phyloP scores from a whole-genome alignment of 768 basidiomycete species.

The Cubamyces sp. region DNA sequence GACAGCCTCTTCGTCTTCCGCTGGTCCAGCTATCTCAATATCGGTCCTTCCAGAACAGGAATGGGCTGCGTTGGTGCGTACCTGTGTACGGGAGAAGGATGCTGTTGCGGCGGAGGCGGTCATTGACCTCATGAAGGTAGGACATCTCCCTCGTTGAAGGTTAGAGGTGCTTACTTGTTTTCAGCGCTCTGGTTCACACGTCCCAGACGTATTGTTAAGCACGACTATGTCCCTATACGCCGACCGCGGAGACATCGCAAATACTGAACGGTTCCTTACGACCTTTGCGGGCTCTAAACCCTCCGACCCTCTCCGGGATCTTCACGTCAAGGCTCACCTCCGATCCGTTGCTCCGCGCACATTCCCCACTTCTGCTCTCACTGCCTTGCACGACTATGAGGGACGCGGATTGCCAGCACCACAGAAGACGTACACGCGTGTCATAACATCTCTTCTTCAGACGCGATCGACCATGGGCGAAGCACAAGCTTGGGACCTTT shows the following conservation, averaged over 20 bases:
- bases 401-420: constrained; percentile 61
- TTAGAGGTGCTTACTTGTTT: constrained; percentile 9
- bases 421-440: constrained; percentile 71
- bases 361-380: constrained; percentile 66
- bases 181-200: constrained; percentile 47
- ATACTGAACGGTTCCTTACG: constrained; percentile 42
- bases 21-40: not conserved
- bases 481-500: constrained; percentile 92
- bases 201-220: constrained; percentile 50
- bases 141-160: constrained; percentile 3
- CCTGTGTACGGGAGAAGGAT: constrained; percentile 42
- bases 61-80: constrained; percentile 23
- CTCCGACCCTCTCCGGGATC: constrained; percentile 63
- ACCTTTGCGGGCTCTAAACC: constrained; percentile 36
- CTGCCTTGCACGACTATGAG: constrained; percentile 76
- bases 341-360: constrained; percentile 47
- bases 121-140: constrained; percentile 57
- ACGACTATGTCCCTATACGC: constrained; percentile 55
- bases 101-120: constrained; percentile 49
- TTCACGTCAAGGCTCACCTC: constrained; percentile 74
- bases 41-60: constrained; percentile 15
- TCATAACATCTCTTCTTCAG: constrained; percentile 63
- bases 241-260: constrained; percentile 45
- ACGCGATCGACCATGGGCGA: constrained; percentile 49
- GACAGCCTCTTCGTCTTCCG: not conserved